Base-by-base conservation (phyloP, 345 rosid species). In the Acer saccharum region DNA sequence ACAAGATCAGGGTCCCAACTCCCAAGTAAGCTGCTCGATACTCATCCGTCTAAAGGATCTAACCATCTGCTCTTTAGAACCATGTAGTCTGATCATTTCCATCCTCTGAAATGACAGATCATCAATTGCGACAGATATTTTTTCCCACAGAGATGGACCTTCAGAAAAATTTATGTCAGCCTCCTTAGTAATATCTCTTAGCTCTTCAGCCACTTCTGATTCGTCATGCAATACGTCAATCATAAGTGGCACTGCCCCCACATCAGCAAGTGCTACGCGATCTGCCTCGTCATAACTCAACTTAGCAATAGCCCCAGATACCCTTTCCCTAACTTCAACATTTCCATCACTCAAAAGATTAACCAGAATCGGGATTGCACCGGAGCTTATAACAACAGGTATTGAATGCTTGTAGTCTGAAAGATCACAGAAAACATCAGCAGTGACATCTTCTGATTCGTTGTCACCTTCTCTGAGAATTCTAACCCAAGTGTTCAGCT, bases 381-480 rank as follows among this genome's bases (percentile, higher is more conserved):
- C 95, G 0, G 89, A 88, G 81, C 83, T 89, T 80, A 87, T 78
- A 46, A 88, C 81, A 67, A 88, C 78, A 13, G 89, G 75, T 27
- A 83, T 81, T n/a, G 90, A 85, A 54, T 88, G 89, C 81, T 83
- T 85, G 79, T 86, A 85, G 32, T 88, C 82, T 0, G 89, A 77
- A 32, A 91, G 84, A 84, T 86, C 86, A 91, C 93, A 89, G 63
- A 91, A 41, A 52, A 89, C 88, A 84, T 89, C 88, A 77, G 89
- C 82, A 55, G 93, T 91, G 7, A 90, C 83, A 65, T 80, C 21
- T 75, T 88, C 88, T 52, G 91, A 78, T 60, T 84, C 87, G 48
- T 65, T 55, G 65, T 88, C 84, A 2, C 91, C 93, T 79, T 88
- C 89, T 82, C 87, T 85, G 72, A 89, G 84, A 68, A 90, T 86